Conservation (phyloP, 345 rosid genomes). For the rapeseed (Brassica napus) region Da-Ae NC_063436.1:26511001-26511500, state of each 20-base stretch:
- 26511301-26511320: too few species aligned
- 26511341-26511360: too few species aligned
- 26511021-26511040: slow-evolving; percentile 34
- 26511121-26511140: slow-evolving; percentile 23
- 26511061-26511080: slow-evolving; percentile 22
- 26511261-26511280: not conserved
- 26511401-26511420: too few species aligned
- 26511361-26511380: too few species aligned
- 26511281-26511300: too few species aligned
- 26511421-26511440: too few species aligned
- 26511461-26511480: too few species aligned
- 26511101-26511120: not conserved
- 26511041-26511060: slow-evolving; percentile 36
- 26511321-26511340: too few species aligned
- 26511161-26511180: slow-evolving; percentile 36
- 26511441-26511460: too few species aligned
- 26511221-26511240: slow-evolving; percentile 25
- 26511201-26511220: slow-evolving; percentile 26
- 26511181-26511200: slow-evolving; percentile 2
- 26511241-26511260: not conserved
- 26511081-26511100: not conserved
- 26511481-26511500: too few species aligned
- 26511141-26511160: slow-evolving; percentile 22
- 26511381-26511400: too few species aligned
- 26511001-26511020: slow-evolving; percentile 44